Evolutionary conservation across 2,329 filamentous ascomycete species (phyloP), one percentile per base, ranked within the genome.

Genomic region (Talaromyces rugulosus): DNA sequence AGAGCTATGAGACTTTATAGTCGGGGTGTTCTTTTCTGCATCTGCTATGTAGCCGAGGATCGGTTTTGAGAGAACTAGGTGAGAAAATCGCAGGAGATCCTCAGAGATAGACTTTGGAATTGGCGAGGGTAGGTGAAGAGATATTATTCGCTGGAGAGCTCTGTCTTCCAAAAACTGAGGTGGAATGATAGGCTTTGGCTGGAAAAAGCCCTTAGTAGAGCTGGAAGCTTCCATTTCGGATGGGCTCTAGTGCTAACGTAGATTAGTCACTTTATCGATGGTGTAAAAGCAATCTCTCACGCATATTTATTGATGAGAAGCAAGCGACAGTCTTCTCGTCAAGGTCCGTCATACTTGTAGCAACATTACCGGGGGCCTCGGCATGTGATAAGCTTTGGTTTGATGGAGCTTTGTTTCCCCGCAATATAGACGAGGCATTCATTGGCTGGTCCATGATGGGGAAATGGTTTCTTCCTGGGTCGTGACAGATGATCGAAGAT

Each of bases 201-300:
- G 68, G 61, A 70, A 70, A 62, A 70, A 70, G 53, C 68, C 68
- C 47, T 63, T 62, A 23, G 66, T 68, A 50, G 67, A 59, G 47
- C 67, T 69, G 23, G 66, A 68, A n/a, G 68, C 60, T 58, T 69
- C 65, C 66, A 69, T 69, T 33, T 53, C 12, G 31, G 44, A 30
- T 18, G 51, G 11, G 28, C 14, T 56, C 27, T 40, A 27, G 12
- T 28, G 31, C 14, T 60, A 23, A 31, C 9, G 18, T 1, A n/a
- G 16, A 16, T 18, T 9, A 33, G 4, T 56, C 28, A 28, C 12
- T 36, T 16, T 5, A 56, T 31, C 14, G 16, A 31, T 3, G 28
- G 14, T 3, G 8, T 23, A 27, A 18, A 53, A 47, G 11, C 27
- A 31, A 31, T 12, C 8, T 30, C 50, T 40, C 36, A n/a, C 36